Conservation (phyloP, 371 early-diverging fungal species). For the Mucor lusitanicus region DNA sequence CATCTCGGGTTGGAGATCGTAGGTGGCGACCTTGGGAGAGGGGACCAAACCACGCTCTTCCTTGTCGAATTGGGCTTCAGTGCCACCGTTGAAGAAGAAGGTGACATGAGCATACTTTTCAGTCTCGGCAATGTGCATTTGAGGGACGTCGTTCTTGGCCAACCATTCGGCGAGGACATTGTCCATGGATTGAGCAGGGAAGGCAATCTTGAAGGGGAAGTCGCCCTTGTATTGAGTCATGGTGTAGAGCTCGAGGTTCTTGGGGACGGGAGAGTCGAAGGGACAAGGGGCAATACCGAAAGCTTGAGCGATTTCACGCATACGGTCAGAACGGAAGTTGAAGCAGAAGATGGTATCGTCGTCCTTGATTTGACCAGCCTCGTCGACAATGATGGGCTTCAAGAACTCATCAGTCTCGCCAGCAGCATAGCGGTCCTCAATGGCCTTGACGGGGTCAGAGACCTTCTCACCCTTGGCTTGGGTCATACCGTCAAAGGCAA, state of each 20-base stretch:
- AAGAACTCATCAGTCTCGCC: conserved; percentile 98
- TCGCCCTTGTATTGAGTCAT: conserved; percentile 99
- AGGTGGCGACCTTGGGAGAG: conserved; percentile 97
- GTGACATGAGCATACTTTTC: conserved; percentile 99
- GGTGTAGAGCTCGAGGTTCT: conserved; percentile 83
- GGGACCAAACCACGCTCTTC: conserved; percentile 93
- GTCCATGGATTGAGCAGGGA: conserved; percentile 95
- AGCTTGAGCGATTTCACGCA: conserved; percentile 94
- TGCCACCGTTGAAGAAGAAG: conserved; percentile 99
- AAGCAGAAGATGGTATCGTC: conserved; percentile 90
- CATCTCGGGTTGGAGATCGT: conserved; percentile 98
- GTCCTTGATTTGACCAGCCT: conserved; percentile 77
- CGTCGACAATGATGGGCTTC: conserved; percentile 91
- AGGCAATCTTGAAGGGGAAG: conserved; percentile 89
- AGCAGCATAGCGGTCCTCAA: conserved; percentile 81
- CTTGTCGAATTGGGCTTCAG: conserved; percentile 82
- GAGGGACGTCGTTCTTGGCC: conserved; percentile 78
- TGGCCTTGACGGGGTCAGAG: conserved; percentile 69
- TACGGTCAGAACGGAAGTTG: conserved; percentile 98
- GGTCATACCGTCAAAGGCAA: conserved; percentile 91
- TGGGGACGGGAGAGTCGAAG: conserved; percentile 81
- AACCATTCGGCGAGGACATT: conserved; percentile 98
- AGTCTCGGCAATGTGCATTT: conserved; percentile 98
- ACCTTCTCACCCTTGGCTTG: conserved; percentile 80
- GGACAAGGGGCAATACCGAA: conserved; percentile 89